Percentiles rank a stretch among this genome's conserved stretches.
Conservation (phyloP, 805 yeast genomes). For the Ogataea trehalophila region DNA sequence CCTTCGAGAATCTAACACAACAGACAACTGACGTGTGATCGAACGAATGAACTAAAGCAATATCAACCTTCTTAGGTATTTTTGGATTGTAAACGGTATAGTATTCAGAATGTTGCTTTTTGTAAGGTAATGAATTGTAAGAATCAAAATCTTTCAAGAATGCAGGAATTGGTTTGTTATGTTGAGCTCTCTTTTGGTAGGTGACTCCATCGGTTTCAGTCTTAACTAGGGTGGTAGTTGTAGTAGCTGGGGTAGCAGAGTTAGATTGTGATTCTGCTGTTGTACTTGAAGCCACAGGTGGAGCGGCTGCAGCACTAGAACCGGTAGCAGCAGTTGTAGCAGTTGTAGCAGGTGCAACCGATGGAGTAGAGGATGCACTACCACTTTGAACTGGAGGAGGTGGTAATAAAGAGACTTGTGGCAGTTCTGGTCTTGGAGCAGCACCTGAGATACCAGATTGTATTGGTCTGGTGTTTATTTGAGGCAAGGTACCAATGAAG, state of each 20-base stretch:
- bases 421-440: conserved; percentile 28
- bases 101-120: conserved; percentile 80
- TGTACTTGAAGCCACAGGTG: neutral
- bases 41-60: conserved; percentile 81
- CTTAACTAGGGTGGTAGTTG: conserved; percentile 12
- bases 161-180: conserved; percentile 76
- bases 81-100: conserved; percentile 89
- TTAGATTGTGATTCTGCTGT: conserved; percentile 6
- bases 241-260: conserved; percentile 25
- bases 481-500: conserved; percentile 21
- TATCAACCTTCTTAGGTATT: conserved; percentile 69
- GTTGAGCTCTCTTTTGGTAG: conserved; percentile 40
- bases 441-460: conserved; percentile 21
- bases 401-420: conserved; percentile 7
- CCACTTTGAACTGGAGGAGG: conserved; percentile 28
- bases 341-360: conserved; percentile 6
- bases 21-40: conserved; percentile 95
- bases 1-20: conserved; percentile 88
- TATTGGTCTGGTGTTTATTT: conserved; percentile 9
- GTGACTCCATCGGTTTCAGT: conserved; percentile 33
- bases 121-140: conserved; percentile 66
- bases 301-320: conserved; percentile 1
- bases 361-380: conserved; percentile 14
- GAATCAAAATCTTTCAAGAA: conserved; percentile 77
- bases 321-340: conserved; percentile 12